phyloP scores from a whole-genome alignment of 805 yeast species.

The Candida manassasensis region DNA sequence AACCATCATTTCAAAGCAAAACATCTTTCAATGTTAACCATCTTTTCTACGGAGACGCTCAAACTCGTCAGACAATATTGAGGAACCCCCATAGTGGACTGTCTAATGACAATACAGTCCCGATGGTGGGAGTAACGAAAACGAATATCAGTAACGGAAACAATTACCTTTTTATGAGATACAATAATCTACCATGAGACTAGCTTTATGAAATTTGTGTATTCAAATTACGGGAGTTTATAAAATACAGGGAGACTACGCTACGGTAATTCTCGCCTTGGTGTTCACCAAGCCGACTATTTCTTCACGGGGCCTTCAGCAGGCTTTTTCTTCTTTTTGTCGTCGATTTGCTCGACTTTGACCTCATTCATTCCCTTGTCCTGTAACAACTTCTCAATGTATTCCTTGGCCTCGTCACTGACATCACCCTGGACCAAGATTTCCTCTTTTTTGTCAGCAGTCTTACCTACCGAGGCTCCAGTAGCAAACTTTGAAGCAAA shows the following conservation, averaged over 20 bases:
- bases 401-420: conserved; percentile 81
- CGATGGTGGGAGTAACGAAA: too few relatives aligned
- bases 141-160: too few relatives aligned
- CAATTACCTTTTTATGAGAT: too few relatives aligned
- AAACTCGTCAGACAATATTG: too few relatives aligned
- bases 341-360: conserved; percentile 85
- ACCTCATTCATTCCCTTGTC: conserved; percentile 81
- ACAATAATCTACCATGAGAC: too few relatives aligned
- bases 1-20: too few relatives aligned
- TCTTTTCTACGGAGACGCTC: too few relatives aligned
- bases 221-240: background rate
- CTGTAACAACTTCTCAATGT: conserved; percentile 62
- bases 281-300: background rate
- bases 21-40: too few relatives aligned
- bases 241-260: background rate
- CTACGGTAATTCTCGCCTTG: background rate
- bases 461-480: conserved; percentile 88
- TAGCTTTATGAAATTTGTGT: background rate
- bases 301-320: background rate
- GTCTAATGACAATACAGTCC: too few relatives aligned
- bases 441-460: conserved; percentile 88
- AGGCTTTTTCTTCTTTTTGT: conserved; percentile 61
- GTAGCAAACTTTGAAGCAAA: conserved; percentile 95
- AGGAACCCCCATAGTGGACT: too few relatives aligned
- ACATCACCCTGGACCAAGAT: conserved; percentile 93